Evolutionary conservation across 495 filamentous ascomycete genomes (phyloP).

Genomic region (Oleoguttula mirabilis): DNA sequence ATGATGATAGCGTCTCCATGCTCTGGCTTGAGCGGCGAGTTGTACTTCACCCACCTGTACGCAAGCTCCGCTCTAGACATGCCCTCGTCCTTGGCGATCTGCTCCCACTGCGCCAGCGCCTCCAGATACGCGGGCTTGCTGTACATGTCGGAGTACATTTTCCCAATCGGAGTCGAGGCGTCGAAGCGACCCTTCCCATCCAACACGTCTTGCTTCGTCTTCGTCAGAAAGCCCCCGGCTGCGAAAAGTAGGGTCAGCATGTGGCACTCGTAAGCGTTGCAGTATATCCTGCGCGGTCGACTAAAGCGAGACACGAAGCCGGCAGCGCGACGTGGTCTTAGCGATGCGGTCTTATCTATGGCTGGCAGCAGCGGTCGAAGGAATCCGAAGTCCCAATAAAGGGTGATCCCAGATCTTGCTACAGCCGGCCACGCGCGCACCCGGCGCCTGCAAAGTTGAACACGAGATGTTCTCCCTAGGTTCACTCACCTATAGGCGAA

Average conservation of each 20-base stretch:
- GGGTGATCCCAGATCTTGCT: too few species aligned
- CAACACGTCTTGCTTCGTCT: conserved; percentile 25
- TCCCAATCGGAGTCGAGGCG: conserved; percentile 7
- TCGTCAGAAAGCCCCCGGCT: conserved; percentile 30
- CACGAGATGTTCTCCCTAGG: too few species aligned
- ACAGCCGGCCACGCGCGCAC: too few species aligned
- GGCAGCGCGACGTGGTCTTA: too few species aligned
- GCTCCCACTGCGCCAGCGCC: conserved; percentile 25
- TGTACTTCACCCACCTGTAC: conserved; percentile 19
- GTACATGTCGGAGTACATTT: conserved; percentile 35
- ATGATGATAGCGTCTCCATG: conserved; percentile 18
- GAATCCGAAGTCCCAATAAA: too few species aligned
- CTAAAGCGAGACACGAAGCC: too few species aligned
- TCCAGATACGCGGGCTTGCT: conserved; percentile 44
- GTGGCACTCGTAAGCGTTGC: too few species aligned
- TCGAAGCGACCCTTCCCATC: conserved; percentile 16
- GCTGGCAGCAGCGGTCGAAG: too few species aligned
- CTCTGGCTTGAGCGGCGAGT: conserved; percentile 10
- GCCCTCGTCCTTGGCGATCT: conserved; percentile 36
- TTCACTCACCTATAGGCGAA: conserved; percentile 27
- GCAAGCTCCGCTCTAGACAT: conserved; percentile 38
- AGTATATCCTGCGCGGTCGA: too few species aligned
- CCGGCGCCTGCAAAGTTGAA: too few species aligned
- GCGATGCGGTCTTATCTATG: too few species aligned
- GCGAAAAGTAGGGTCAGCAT: too few species aligned